A percentile compares a stretch with the other conserved stretches of the same genome.
Conservation (phyloP, 192 early-diverging fungal genomes). For the Globomyces pollinis-pini region DNA sequence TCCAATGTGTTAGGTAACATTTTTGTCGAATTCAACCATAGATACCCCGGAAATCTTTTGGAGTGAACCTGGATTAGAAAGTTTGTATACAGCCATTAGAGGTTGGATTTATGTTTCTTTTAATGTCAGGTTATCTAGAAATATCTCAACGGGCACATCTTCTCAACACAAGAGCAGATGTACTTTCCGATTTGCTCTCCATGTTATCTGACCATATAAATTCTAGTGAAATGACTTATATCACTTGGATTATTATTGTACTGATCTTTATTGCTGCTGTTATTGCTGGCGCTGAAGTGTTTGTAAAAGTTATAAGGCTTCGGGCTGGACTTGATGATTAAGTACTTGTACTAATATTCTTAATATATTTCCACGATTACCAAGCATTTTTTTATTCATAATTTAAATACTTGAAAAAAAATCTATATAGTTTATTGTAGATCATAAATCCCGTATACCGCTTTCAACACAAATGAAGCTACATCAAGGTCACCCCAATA, state of each 20-base stretch:
- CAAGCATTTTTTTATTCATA: too few relatives aligned
- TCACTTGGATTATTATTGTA: constrained; percentile 15
- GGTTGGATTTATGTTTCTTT: constrained; percentile 13
- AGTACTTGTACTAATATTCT: too few relatives aligned
- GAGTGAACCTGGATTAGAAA: constrained; percentile 75
- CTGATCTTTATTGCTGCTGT: constrained; percentile 29
- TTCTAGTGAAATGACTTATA: constrained; percentile 16
- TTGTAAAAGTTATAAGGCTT: constrained; percentile 37
- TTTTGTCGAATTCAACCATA: background rate
- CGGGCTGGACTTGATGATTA: constrained; percentile 22
- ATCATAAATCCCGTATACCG: background rate
- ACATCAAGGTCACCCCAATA: constrained; percentile 59
- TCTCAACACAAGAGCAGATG: constrained; percentile 16
- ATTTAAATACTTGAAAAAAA: too few relatives aligned
- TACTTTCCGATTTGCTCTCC: constrained; percentile 11
- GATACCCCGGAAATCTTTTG: constrained; percentile 90
- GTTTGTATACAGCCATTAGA: constrained; percentile 70
- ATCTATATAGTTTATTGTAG: too few relatives aligned
- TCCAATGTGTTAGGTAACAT: constrained; percentile 63
- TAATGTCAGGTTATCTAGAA: constrained; percentile 1
- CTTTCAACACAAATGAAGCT: background rate
- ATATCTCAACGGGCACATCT: constrained; percentile 10
- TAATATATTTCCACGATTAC: too few relatives aligned
- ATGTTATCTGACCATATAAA: constrained; percentile 19
- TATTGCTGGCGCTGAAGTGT: constrained; percentile 35